Base-by-base conservation (phyloP, 495 filamentous ascomycete species). In the Xylaria palmicola region DNA sequence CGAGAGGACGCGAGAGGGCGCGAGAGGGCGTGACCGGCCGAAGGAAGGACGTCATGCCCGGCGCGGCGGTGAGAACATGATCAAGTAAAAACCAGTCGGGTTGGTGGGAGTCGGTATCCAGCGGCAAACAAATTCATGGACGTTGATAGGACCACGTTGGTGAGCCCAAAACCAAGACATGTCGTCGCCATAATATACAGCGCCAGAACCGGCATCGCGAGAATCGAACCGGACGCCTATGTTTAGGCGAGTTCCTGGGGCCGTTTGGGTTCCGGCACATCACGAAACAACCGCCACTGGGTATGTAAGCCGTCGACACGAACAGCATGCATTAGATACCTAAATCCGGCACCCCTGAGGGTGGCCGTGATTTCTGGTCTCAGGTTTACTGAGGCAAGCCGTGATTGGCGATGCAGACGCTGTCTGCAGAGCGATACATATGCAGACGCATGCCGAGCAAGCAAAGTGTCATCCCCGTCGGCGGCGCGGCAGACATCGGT, bases 101-200 rank as follows among this genome's bases (percentile, higher is more conserved):
- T 30, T 7, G 20, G n/a, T 8, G 20, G 43, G 3, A 51, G 10
- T 51, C 29, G 6, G 34, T 20, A 8, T 20, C 15, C 29, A 27
- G 29, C 29, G 20, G 48, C 48, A 51, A 51, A 34, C 4, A 7
- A 34, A 20, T 32, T 19, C n/a, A 44, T 1, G 26, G 41, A 7
- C 0, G 15, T 47, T 36, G 41, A 57, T 57, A 32, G 37, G 47
- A 44, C 57, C 57, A 60, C 57, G 57, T 60, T 60, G 47, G 12
- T 32, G 26, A 26, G 37, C 39, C 22, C 53, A 34, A 44, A 19
- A 43, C 53, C n/a, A 27, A 27, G 27, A 30, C 12, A 32, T n/a
- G 10, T 29, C 36, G 20, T 37, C 20, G 29, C 34, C 6, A 15
- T 43, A 44, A 34, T 43, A 32, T 52, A 52, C 13, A 19, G 49